phyloP scores from a whole-genome alignment of 805 yeast species.

The Candida yuanshanica region DNA sequence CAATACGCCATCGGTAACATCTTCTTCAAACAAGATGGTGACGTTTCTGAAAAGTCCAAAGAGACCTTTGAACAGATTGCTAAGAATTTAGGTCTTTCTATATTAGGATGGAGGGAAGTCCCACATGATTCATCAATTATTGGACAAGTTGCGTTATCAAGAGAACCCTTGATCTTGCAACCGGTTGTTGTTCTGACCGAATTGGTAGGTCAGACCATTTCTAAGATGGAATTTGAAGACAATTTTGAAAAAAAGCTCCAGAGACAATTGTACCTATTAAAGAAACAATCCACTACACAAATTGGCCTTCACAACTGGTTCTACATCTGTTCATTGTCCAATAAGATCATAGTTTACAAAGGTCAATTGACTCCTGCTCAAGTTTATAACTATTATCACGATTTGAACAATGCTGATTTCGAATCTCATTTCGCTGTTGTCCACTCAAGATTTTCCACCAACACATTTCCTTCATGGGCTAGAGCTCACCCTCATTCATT shows the following conservation, averaged over 20 bases:
- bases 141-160: conserved; percentile 90
- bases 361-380: conserved; percentile 97
- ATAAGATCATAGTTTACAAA: conserved; percentile 88
- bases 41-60: conserved; percentile 63
- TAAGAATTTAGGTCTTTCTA: conserved; percentile 63
- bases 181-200: conserved; percentile 78
- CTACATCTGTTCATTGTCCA: conserved; percentile 88
- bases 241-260: conserved; percentile 64
- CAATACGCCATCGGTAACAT: conserved; percentile 95
- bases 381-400: conserved; percentile 92
- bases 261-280: conserved; percentile 74
- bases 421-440: conserved; percentile 95
- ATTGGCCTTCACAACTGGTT: conserved; percentile 97
- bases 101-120: conserved; percentile 91
- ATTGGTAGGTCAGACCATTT: conserved; percentile 34
- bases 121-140: conserved; percentile 92
- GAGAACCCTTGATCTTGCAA: conserved; percentile 89
- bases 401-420: conserved; percentile 83
- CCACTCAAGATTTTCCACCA: conserved; percentile 95
- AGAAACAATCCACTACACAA: conserved; percentile 86
- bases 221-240: conserved; percentile 49
- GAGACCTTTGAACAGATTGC: conserved; percentile 81
- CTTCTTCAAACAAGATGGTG: conserved; percentile 81
- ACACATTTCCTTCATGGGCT: conserved; percentile 99
- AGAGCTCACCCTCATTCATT: conserved; percentile 92